Evolutionary conservation across 2,329 filamentous ascomycete genomes (phyloP), one percentile per base, ranked within the genome.

Genomic region (Arthrinium puccinioides): DNA sequence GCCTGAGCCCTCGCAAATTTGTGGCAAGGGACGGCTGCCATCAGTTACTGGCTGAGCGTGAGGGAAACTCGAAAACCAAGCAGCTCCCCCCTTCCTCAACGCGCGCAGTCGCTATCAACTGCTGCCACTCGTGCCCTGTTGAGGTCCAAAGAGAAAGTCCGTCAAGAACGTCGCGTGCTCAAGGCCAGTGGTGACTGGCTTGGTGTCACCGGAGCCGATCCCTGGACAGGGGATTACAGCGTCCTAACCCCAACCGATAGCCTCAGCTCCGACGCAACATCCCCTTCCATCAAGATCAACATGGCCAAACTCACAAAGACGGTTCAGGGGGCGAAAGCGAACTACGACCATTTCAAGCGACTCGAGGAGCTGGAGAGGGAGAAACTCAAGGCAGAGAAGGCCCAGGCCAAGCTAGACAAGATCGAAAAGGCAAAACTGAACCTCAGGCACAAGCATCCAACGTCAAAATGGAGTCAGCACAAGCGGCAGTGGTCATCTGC

Each of bases 171-270:
- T 6, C 62, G 62, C 30, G 64, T 52, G 27, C 59, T 77, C 37
- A 72, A 69, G 42, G 64, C 69, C 37, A 75, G 70, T 37, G 72
- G 73, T 5, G 75, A 80, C 50, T 79, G 68, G 48, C 63, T 79
- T 0, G 74, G 74, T 2, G 70, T 78, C 2, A 72, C 76, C 40
- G 75, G 75, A 4, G 61, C 72, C 37, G 78, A 79, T 47, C 75
- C 75, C 0, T 57, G 64, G 28, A 78, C 76, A 1, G 72, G 76
- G 5, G 59, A 68, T 43, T 64, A 69, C 33, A 68, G 76, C 40
- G 53, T 70, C 11, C 56, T 74, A 25, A 73, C 69, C 4, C 67
- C 69, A 7, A 69, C 52, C 16, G 50, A 49, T 18, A 55, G 69
- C 3, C 60, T 63, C 11, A 72, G 67, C 41, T 69, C 67, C 1